Base-by-base conservation (phyloP, 345 rosid genomes). In the Heritiera fomes region DNA sequence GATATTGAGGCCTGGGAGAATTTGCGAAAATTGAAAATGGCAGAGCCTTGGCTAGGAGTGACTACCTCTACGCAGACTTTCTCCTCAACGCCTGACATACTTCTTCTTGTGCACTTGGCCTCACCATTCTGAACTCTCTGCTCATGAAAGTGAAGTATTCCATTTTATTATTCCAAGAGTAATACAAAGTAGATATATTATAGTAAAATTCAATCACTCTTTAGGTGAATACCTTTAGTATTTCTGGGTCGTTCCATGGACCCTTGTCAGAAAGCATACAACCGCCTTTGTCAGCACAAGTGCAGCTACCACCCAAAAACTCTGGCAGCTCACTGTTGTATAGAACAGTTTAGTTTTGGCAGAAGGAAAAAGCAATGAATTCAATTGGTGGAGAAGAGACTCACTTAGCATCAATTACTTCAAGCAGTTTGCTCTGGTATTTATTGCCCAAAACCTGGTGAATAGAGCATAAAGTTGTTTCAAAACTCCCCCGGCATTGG, bases 261-360 rank as follows among this genome's bases (percentile, higher is more conserved):
- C 99, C 99, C 86, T 93, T 95, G 78, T 95, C 99, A 12, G 98
- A 92, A 50, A 90, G 89, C 97, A 95, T 88, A 47, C 99, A 93
- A 8, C 99, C 98, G 9, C 99, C 99, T 83, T 89, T 90, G 58
- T 91, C 93, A 3, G 83, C 90, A 81, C 99, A 95, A 32, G 87
- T 90, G 82, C 99, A 95, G 74, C 86, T 85, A 72, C 99, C 99
- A 11, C 99, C 99, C 73, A 95, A 85, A 75, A 95, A 90, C 79
- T 92, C 93, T 9, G 98, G 99, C 80, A 95, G 85, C 84, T 95
- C 92, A 88, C 97, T 95, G 88, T 38, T 20, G 38, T 34, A 34
- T 34, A 34, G 3, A 34, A 34, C 15, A 9, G 50, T 8, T 53
- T 15, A 72, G 55, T 5, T 50, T 28, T 41, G 38, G 32, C 46